These are phyloP conservation scores for Backusella westeae DNA, from an alignment of 192 early-diverging fungal genomes.

Conservation along the genomic window DNA sequence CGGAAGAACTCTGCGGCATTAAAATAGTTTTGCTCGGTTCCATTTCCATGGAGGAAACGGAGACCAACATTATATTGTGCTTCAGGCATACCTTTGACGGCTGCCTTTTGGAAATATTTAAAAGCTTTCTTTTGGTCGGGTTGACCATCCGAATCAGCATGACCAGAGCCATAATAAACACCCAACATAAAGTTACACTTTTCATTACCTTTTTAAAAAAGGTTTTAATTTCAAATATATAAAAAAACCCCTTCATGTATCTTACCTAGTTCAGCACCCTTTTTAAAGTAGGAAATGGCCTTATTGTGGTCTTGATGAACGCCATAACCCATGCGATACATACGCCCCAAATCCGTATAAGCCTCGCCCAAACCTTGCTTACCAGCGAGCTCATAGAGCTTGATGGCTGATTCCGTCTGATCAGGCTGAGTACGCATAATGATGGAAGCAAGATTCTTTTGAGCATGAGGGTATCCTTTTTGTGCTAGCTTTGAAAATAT, in stretches of 20 bases:
- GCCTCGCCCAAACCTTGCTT: slow-evolving; percentile 36
- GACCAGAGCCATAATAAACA: slow-evolving; percentile 22
- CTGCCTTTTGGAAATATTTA: slow-evolving; percentile 48
- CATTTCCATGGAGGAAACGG: slow-evolving; percentile 42
- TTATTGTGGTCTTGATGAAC: slow-evolving; percentile 37
- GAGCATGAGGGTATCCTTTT: slow-evolving; percentile 43
- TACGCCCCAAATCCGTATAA: slow-evolving; percentile 40
- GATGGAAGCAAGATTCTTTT: slow-evolving; percentile 45
- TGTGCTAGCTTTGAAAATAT: slow-evolving; percentile 42
- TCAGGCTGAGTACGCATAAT: slow-evolving; percentile 41
- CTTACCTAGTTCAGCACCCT: slow-evolving; percentile 30
- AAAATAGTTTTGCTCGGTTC: slow-evolving; percentile 41
- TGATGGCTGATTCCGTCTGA: slow-evolving; percentile 31
- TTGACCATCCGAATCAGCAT: slow-evolving; percentile 13
- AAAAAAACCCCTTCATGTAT: too few species aligned
- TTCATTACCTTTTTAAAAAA: slow-evolving; percentile 12
- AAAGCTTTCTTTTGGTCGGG: slow-evolving; percentile 40
- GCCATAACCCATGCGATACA: slow-evolving; percentile 39
- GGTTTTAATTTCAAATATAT: too few species aligned
- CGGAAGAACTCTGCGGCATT: slow-evolving; percentile 49
- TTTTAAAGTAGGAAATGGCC: slow-evolving; percentile 31
- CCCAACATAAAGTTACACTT: slow-evolving; percentile 43
- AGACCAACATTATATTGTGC: slow-evolving; percentile 54
- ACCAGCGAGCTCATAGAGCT: slow-evolving; percentile 45
- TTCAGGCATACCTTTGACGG: slow-evolving; percentile 47